phyloP scores from a whole-genome alignment of 129 eudicot species.

The Tagetes erecta region DNA sequence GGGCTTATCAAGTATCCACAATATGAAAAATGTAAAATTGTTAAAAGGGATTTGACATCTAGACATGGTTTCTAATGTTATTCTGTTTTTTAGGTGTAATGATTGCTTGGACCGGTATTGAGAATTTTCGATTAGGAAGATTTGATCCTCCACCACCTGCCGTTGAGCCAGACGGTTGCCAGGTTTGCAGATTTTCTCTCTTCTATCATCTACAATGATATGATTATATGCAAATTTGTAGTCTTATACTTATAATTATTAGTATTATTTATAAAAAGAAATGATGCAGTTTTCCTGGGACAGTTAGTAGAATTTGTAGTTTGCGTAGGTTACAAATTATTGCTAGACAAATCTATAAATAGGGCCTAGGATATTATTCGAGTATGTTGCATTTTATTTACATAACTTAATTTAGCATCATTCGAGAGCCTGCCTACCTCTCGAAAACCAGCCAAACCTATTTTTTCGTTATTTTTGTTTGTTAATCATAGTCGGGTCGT shows the following conservation, averaged over 20 bases:
- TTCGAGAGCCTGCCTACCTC: not conserved
- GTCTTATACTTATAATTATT: not conserved
- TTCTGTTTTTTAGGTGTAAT: slow-evolving; percentile 60
- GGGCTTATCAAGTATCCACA: not conserved
- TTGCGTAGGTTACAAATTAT: not conserved
- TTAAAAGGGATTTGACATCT: not conserved
- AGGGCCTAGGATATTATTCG: no score
- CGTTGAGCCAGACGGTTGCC: slow-evolving; percentile 70
- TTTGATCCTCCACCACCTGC: slow-evolving; percentile 93
- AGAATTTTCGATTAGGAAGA: slow-evolving; percentile 87
- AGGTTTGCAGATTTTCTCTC: slow-evolving; percentile 43
- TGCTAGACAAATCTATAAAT: not conserved
- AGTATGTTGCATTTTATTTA: not conserved
- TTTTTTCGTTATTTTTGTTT: not conserved
- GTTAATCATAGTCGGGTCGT: not conserved
- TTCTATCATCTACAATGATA: not conserved
- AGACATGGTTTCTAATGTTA: not conserved
- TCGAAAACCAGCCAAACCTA: not conserved
- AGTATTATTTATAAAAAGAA: not conserved
- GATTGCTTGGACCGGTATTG: slow-evolving; percentile 99
- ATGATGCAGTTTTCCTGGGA: not conserved
- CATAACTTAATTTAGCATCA: not conserved
- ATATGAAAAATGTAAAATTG: slow-evolving; percentile 10
- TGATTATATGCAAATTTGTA: not conserved
- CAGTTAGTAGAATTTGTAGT: not conserved